These are phyloP conservation scores for Zygosaccharomyces siamensis DNA, from an alignment of 805 yeast genomes.

Conservation along the genomic window DNA sequence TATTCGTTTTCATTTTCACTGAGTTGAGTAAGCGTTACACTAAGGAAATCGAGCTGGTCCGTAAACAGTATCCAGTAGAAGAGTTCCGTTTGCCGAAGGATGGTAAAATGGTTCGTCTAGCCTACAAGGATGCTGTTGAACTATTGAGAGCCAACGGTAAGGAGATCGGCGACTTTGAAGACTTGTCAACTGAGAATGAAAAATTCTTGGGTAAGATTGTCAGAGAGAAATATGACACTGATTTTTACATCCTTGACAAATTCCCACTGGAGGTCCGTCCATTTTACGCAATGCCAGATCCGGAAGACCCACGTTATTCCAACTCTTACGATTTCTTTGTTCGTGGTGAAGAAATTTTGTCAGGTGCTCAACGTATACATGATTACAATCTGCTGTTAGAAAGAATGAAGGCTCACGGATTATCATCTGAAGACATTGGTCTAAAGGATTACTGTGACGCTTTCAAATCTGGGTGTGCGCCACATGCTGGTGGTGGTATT, in stretches of 20 bases:
- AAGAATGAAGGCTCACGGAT: conserved; percentile 79
- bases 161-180: conserved; percentile 74
- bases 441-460: conserved; percentile 88
- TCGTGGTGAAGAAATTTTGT: conserved; percentile 98
- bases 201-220: conserved; percentile 87
- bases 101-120: conserved; percentile 88
- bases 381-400: conserved; percentile 77
- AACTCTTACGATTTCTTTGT: conserved; percentile 98
- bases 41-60: conserved; percentile 80
- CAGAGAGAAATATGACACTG: conserved; percentile 92
- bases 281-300: conserved; percentile 98
- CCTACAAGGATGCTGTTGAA: conserved; percentile 85
- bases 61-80: conserved; percentile 95
- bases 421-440: conserved; percentile 78
- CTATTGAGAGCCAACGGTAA: conserved; percentile 84
- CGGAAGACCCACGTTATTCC: conserved; percentile 86
- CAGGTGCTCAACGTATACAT: conserved; percentile 99
- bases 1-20: conserved; percentile 83
- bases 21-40: conserved; percentile 76
- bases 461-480: conserved; percentile 91
- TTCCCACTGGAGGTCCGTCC: conserved; percentile 97
- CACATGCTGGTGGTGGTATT: conserved; percentile 99
- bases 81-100: conserved; percentile 91
- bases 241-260: conserved; percentile 95
- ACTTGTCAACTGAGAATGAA: conserved; percentile 90